Evolutionary conservation across 345 rosid genomes (phyloP), one percentile per base, ranked within the genome.

Genomic region (Murraya koenigii): DNA sequence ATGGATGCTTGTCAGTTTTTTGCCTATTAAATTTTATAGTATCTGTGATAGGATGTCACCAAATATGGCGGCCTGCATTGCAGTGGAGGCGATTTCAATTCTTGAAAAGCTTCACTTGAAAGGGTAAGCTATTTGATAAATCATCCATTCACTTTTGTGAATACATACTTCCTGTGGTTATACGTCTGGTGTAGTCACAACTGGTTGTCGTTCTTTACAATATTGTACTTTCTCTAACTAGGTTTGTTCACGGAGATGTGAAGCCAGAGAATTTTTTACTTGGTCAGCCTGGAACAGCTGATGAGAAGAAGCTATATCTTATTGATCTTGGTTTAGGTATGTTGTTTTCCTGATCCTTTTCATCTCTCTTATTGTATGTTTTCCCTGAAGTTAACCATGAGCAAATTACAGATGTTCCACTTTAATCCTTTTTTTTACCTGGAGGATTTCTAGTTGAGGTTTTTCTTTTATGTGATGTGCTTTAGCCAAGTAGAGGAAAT

Each of bases 171-270:
- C 22, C 32, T 66, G 23, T 36, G 28, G 56, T 66, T 59, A 58
- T 28, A 9, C 22, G 44, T 74, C 67, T 62, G 59, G 10, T 19
- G 8, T 35, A 2, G 41, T 67, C 8, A 32, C 58, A 73, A 79
- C 82, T 55, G 56, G 70, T 76, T 72, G 30, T 66, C 10, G 32
- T 76, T 75, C 61, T 26, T 72, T 33, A 56, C 77, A 69, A 41
- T 41, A 20, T 67, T 68, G 41, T 69, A 74, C 54, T 47, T 62
- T 84, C 44, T 65, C 77, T 78, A 81, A 82, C 71, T 78, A 94
- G 98, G 83, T 94, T 91, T 88, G 96, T 94, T 80, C 97, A 94
- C 86, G 98, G 97, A 68, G 98, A 94, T 78, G 97, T 94, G 79
- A 94, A 94, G 82, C 98, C 98, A 22, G 98, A 94, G 84, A 94